phyloP scores from a whole-genome alignment of 192 early-diverging fungal genomes.

The Backusella liffmaniae region DNA sequence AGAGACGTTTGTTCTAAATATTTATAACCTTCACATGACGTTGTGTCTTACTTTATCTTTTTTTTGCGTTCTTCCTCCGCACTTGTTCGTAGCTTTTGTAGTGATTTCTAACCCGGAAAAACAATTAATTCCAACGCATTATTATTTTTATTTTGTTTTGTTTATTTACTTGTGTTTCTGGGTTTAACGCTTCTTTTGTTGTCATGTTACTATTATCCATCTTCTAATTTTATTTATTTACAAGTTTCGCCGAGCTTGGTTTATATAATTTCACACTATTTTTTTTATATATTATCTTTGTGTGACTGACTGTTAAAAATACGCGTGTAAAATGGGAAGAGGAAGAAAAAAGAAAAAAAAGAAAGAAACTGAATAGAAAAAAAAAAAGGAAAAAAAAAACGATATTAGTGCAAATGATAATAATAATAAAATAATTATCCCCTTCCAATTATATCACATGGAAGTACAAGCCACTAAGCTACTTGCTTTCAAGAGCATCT shows the following conservation, averaged over 20 bases:
- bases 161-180: slow-evolving; percentile 6
- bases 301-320: not conserved
- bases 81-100: slow-evolving; percentile 15
- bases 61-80: slow-evolving; percentile 20
- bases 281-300: not conserved
- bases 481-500: not conserved
- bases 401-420: not conserved
- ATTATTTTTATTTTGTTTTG: not conserved
- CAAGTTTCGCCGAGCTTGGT: not conserved
- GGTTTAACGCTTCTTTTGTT: not conserved
- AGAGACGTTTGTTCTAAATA: not conserved
- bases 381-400: slow-evolving; percentile 3
- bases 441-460: slow-evolving; percentile 4
- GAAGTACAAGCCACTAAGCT: not conserved
- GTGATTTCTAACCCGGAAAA: slow-evolving; percentile 3
- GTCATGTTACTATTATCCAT: slow-evolving; percentile 5
- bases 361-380: slow-evolving; percentile 1
- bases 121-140: not conserved
- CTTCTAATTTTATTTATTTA: slow-evolving; percentile 1
- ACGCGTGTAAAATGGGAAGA: not conserved
- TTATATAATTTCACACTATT: not conserved
- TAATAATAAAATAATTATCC: not conserved
- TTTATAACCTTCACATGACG: not conserved
- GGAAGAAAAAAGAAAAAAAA: not conserved
- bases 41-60: slow-evolving; percentile 17